Evolutionary conservation across 2,329 filamentous ascomycete species (phyloP), one percentile per base, ranked within the genome.

Genomic region (Fusarium sp.): DNA sequence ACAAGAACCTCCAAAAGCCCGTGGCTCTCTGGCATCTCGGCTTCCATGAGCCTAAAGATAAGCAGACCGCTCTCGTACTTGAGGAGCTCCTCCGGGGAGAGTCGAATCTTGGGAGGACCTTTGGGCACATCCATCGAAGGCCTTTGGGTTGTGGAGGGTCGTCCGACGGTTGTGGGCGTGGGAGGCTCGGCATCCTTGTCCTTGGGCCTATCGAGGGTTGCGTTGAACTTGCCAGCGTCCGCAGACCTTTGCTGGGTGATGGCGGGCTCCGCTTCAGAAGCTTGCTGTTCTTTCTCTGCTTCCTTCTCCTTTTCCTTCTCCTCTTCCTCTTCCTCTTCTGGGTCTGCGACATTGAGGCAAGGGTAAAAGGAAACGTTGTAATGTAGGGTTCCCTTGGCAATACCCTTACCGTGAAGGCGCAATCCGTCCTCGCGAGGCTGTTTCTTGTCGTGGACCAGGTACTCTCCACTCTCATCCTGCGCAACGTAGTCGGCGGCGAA

Each of bases 31-130:
- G 93, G 88, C 77, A 99, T 88, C 59, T 98, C 92, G 27, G 92
- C 94, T 66, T 98, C 95, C 78, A 98, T 89, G 61, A 99, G 89
- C 78, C 95, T 95, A 87, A 99, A 98, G 59, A 99, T 93, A 68
- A 99, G 86, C 60, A 99, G 88, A 70, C 96, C 96, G 60, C 93
- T 96, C 83, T 98, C 94, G 78, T 98, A 92, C 77, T 92, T 90
- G 73, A 92, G 83, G 18, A 99, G 86, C 77, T 98, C 93, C 66
- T 98, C 92, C 1, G 90, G 89, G 6, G 88, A 90, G 52, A 99
- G 88, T 59, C 87, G 90, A 68, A 98, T 85, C 83, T 97, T 97
- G 30, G 94, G 92, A 13, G 90, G 85, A 40, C 86, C 86, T 73
- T 86, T 88, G 7, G 79, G 81, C 53, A 85, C 84, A 68, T 89